Conservation (phyloP, 257 asterid species). For the Linderniella brevidens region DNA sequence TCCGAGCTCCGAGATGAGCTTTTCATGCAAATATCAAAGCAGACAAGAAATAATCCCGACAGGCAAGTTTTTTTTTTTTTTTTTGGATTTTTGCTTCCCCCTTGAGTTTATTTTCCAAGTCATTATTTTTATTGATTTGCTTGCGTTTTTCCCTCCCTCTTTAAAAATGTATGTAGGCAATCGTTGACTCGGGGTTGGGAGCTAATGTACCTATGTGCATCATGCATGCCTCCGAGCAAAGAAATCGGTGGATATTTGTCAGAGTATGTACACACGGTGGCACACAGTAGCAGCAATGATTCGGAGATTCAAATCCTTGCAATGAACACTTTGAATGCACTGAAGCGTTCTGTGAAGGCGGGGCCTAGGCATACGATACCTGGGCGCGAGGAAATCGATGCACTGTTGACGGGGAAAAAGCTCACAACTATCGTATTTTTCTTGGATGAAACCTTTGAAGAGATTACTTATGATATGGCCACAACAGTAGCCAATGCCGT, state of each 20-base stretch:
- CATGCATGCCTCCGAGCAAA: conserved; percentile 98
- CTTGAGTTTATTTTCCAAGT: not conserved
- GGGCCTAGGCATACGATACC: conserved; percentile 87
- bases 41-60: conserved; percentile 89
- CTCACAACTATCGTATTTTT: conserved; percentile 92
- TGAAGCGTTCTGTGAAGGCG: conserved; percentile 85
- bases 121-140: not conserved
- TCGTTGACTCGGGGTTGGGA: conserved; percentile 83
- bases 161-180: conserved; percentile 32
- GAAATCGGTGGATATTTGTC: conserved; percentile 87
- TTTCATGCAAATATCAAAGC: conserved; percentile 82
- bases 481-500: conserved; percentile 91
- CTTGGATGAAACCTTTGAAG: conserved; percentile 98
- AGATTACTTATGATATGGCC: conserved; percentile 91
- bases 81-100: too few relatives aligned
- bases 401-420: conserved; percentile 79
- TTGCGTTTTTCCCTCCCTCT: conserved; percentile 11
- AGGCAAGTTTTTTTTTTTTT: conserved; percentile 26
- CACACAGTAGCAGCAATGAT: conserved; percentile 47
- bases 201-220: conserved; percentile 80
- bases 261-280: conserved; percentile 65
- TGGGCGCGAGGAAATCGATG: conserved; percentile 92
- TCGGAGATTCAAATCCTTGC: conserved; percentile 79
- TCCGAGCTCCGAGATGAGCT: conserved; percentile 96
- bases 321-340: conserved; percentile 65